Percentiles rank a stretch among this genome's conserved stretches.
These are phyloP conservation scores for Drechmeria coniospora DNA, from an alignment of 2,329 filamentous ascomycete genomes.

Conservation along the genomic window DNA sequence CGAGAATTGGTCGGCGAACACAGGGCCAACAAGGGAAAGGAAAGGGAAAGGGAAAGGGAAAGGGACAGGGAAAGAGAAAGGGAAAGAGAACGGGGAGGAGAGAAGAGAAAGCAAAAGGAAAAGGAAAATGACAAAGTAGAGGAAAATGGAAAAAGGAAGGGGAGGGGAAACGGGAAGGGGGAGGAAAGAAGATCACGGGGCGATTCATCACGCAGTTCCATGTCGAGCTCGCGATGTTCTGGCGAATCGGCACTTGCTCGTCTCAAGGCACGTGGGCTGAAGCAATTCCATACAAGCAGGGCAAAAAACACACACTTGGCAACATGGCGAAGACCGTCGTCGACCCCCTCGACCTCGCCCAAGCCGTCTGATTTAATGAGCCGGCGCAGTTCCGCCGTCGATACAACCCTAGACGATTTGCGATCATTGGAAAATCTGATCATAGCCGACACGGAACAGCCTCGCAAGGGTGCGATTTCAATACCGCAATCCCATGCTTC, in stretches of 20 bases:
- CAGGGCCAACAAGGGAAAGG: slow-evolving; percentile 30
- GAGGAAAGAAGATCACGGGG: slow-evolving; percentile 8
- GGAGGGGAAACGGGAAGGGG: not conserved
- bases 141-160: no score
- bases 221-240: slow-evolving; percentile 27
- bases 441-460: no score
- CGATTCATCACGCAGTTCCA: slow-evolving; percentile 25
- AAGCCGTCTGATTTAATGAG: slow-evolving; percentile 11
- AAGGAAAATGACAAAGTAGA: slow-evolving; percentile 6
- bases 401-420: not conserved
- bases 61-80: slow-evolving; percentile 2
- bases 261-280: slow-evolving; percentile 22
- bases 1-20: slow-evolving; percentile 37
- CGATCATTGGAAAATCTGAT: no score
- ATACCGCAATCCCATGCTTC: no score
- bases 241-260: slow-evolving; percentile 25
- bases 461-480: not conserved
- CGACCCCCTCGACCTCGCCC: slow-evolving; percentile 10
- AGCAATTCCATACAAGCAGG: slow-evolving; percentile 8
- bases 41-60: no score
- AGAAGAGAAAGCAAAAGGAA: no score
- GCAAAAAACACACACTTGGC: no score
- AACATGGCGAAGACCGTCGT: no score
- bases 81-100: no score
- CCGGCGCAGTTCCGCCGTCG: slow-evolving; percentile 9